Conservation (phyloP, 1,284 basidiomycete species). For the Trichosporon coremiiforme region DNA sequence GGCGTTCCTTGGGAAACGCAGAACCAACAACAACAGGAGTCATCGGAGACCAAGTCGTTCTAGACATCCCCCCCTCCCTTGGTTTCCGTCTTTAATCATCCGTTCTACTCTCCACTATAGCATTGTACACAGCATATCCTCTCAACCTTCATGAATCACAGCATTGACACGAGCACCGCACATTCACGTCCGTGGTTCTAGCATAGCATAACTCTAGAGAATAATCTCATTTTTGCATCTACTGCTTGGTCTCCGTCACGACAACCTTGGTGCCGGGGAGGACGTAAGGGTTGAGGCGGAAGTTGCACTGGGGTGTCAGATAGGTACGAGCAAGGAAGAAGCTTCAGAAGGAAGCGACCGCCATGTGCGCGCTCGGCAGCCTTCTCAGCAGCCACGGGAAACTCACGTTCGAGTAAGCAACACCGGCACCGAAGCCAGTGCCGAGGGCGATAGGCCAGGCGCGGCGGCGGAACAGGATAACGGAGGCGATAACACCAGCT, state of each 20-base stretch:
- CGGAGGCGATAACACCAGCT: slow-evolving; percentile 89
- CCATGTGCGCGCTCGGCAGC: neutral
- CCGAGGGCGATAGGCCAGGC: slow-evolving; percentile 93
- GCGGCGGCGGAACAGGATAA: slow-evolving; percentile 91
- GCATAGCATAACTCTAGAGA: slow-evolving; percentile 20
- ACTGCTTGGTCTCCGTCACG: slow-evolving; percentile 54
- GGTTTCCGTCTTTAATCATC: too few relatives aligned
- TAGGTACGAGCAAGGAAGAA: neutral
- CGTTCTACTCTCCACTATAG: neutral
- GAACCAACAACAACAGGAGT: slow-evolving; percentile 24
- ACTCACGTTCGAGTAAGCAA: slow-evolving; percentile 69
- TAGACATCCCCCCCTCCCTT: neutral
- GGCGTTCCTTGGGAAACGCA: slow-evolving; percentile 31
- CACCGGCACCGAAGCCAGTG: slow-evolving; percentile 71
- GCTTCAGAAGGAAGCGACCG: neutral
- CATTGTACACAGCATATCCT: neutral
- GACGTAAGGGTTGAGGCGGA: slow-evolving; percentile 90
- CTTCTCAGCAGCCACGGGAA: neutral
- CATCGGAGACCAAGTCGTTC: neutral
- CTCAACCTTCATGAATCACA: neutral
- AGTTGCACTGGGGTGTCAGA: slow-evolving; percentile 70
- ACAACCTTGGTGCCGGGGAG: slow-evolving; percentile 83
- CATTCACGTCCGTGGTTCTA: slow-evolving; percentile 11
- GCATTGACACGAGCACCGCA: slow-evolving; percentile 8
- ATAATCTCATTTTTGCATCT: slow-evolving; percentile 18